Base-by-base conservation (phyloP, 371 early-diverging fungal species). In the Capniomyces stellatus region DNA sequence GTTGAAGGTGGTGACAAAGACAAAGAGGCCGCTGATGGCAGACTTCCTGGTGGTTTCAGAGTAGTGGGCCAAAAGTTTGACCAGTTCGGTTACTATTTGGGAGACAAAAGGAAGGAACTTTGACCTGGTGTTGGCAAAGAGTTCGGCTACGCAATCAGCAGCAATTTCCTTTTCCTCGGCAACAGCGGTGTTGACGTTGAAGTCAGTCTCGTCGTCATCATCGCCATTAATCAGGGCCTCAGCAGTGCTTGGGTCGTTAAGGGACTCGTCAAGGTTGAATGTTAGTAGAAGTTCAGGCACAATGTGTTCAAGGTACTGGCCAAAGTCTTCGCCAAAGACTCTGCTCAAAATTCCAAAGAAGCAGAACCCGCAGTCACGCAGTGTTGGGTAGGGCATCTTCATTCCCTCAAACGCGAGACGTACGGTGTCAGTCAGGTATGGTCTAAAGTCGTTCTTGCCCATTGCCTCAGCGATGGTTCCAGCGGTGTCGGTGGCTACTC, bases 101-200 rank as follows among this genome's bases (percentile, higher is more conserved):
- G 83, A 81, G n/a, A 89, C 79, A 56, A 86, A 89, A 2, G 92
- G 89, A 68, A 91, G 63, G 61, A 89, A 91, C 42, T 79, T 74
- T 0, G 71, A 48, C 2, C 74, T 62, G 0, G 92, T 83, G 55
- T 79, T 76, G 51, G 77, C 77, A 69, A 92, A 90, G 25, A 92
- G 60, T 61, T 89, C 87, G 43, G 84, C 89, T 42, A 85, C 72
- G 1, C 85, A 83, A 58, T 86, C 87, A 24, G 82, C 82, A 18
- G 91, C 89, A 46, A 83, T 79, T 59, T 89, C 89, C 71, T 92
- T 92, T 63, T 92, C 92, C 29, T 89, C 85, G 0, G 90, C 84
- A 58, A 91, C 71, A 22, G 85, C 89, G 43, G 85, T 81, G 58
- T 76, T 82, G 54, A 83, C 71, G n/a, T 74, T 72, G 59, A 79